phyloP scores from a whole-genome alignment of 352 stramenopile species.

The Phytophthora tentaculata region DNA sequence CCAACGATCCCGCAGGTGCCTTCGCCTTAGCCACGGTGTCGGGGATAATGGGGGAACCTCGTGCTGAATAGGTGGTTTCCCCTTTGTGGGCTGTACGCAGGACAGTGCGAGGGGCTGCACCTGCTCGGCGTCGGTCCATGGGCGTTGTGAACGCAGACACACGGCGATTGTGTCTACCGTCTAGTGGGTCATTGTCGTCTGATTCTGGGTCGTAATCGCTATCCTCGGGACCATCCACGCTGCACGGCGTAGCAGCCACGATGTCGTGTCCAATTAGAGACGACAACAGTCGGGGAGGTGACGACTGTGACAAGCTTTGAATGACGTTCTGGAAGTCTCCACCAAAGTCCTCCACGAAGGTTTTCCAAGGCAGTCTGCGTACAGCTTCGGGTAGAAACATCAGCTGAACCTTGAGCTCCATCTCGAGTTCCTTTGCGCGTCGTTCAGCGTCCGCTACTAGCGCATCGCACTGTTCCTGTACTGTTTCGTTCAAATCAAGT shows the following conservation, averaged over 20 bases:
- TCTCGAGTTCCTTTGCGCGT: slow-evolving; percentile 66
- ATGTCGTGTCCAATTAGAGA: slow-evolving; percentile 38
- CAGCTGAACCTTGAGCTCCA: slow-evolving; percentile 84
- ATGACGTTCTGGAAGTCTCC: slow-evolving; percentile 78
- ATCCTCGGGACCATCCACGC: slow-evolving; percentile 23
- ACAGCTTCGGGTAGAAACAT: slow-evolving; percentile 75
- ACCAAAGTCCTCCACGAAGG: slow-evolving; percentile 80
- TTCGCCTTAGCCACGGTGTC: slow-evolving; percentile 67
- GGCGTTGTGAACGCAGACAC: slow-evolving; percentile 54
- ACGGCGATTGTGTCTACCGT: slow-evolving; percentile 22
- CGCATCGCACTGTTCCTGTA: slow-evolving; percentile 71
- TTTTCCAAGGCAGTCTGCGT: slow-evolving; percentile 81
- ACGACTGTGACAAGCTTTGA: slow-evolving; percentile 55
- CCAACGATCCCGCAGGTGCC: slow-evolving; percentile 54
- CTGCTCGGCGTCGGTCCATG: slow-evolving; percentile 28
- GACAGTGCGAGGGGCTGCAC: slow-evolving; percentile 40
- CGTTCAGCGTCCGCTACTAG: slow-evolving; percentile 58
- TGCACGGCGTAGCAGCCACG: slow-evolving; percentile 50
- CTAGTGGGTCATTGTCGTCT: slow-evolving; percentile 8
- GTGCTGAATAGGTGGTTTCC: slow-evolving; percentile 73
- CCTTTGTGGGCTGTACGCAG: slow-evolving; percentile 74
- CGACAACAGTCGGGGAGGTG: slow-evolving; percentile 16
- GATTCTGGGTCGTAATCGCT: slow-evolving; percentile 20
- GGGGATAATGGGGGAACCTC: slow-evolving; percentile 71
- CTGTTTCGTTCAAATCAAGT: slow-evolving; percentile 26